phyloP scores from a whole-genome alignment of 306 rosid genomes.

The Senna tora region DNA sequence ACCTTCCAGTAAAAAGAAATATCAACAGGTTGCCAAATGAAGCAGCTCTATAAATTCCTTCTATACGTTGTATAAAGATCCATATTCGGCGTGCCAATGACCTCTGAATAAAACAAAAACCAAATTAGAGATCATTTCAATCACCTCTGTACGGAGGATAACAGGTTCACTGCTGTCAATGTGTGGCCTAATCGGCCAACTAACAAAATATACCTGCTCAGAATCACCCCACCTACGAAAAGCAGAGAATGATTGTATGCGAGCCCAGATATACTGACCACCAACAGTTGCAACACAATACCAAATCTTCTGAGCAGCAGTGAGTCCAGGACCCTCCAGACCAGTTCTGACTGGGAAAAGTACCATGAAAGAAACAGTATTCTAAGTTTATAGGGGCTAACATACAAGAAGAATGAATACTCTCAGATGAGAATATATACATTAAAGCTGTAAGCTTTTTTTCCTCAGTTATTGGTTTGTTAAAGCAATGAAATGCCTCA shows the following conservation, averaged over 20 bases:
- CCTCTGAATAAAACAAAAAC: slow-evolving; percentile 61
- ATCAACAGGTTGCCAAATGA: slow-evolving; percentile 92
- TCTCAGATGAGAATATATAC: neutral
- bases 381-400: neutral
- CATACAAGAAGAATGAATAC: neutral
- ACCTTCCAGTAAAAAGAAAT: slow-evolving; percentile 98
- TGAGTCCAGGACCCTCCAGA: slow-evolving; percentile 96
- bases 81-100: slow-evolving; percentile 82
- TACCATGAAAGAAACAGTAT: slow-evolving; percentile 17
- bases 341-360: slow-evolving; percentile 82
- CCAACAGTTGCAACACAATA: slow-evolving; percentile 93
- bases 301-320: slow-evolving; percentile 90
- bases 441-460: neutral
- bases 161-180: neutral
- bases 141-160: slow-evolving; percentile 5
- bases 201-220: slow-evolving; percentile 78
- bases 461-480: neutral
- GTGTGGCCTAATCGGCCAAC: slow-evolving; percentile 16
- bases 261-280: slow-evolving; percentile 96
- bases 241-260: slow-evolving; percentile 94
- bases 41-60: slow-evolving; percentile 94
- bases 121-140: slow-evolving; percentile 33
- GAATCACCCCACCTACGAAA: slow-evolving; percentile 99
- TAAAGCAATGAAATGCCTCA: neutral
- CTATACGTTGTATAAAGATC: slow-evolving; percentile 81